These are phyloP conservation scores for Cornus suecica DNA, from an alignment of 148 eudicot species.

Conservation along the genomic window DNA sequence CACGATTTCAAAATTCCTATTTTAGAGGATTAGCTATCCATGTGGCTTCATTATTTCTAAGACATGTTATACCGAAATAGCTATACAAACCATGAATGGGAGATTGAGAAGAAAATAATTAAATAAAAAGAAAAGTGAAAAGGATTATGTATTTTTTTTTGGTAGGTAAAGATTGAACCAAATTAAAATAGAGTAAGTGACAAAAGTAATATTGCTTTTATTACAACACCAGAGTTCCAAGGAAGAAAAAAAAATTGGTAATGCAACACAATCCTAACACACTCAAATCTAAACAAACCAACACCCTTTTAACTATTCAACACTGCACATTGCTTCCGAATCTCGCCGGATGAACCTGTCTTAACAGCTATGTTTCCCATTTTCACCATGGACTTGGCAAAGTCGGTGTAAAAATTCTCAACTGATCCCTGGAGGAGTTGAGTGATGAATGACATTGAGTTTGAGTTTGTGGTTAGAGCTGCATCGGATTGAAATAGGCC, in stretches of 20 bases:
- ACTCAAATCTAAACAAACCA: background rate
- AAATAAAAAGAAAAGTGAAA: too few relatives aligned
- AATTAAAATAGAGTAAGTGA: too few relatives aligned
- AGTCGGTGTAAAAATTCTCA: constrained; percentile 42
- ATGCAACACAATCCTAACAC: background rate
- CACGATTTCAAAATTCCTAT: too few relatives aligned
- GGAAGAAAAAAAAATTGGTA: background rate
- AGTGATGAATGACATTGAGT: constrained; percentile 28
- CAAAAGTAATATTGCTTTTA: too few relatives aligned
- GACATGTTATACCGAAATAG: too few relatives aligned
- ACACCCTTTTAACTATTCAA: constrained; percentile 31
- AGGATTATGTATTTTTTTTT: too few relatives aligned
- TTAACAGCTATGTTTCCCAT: constrained; percentile 52
- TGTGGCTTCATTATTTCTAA: too few relatives aligned
- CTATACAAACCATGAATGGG: too few relatives aligned
- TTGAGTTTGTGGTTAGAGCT: constrained; percentile 53
- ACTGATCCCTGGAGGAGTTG: constrained; percentile 50
- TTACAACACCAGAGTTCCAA: background rate
- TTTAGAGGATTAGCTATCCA: too few relatives aligned
- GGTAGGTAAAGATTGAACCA: too few relatives aligned
- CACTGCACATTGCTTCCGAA: constrained; percentile 31
- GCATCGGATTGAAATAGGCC: constrained; percentile 59
- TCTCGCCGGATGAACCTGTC: constrained; percentile 55
- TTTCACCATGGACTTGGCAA: constrained; percentile 33
- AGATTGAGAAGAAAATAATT: too few relatives aligned